phyloP scores from a whole-genome alignment of 371 early-diverging fungal species.

The Actinomucor elegans region DNA sequence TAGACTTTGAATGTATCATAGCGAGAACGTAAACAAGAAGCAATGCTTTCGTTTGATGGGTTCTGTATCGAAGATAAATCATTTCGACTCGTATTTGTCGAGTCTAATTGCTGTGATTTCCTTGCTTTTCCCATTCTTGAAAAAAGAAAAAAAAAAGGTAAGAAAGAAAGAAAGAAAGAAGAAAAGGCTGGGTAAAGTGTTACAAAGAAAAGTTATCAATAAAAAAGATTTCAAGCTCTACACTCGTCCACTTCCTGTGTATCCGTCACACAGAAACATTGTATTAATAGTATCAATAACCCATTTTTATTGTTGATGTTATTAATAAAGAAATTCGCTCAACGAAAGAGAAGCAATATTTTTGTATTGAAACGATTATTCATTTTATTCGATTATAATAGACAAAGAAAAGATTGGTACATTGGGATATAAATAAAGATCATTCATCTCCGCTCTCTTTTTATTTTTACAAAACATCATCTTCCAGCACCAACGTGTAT shows the following conservation, averaged over 20 bases:
- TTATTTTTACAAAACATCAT: no score
- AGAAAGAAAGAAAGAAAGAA: background rate
- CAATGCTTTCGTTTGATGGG: slow-evolving; percentile 42
- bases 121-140: slow-evolving; percentile 17
- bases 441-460: background rate
- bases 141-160: slow-evolving; percentile 2
- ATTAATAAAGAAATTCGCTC: background rate
- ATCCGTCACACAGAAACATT: slow-evolving; percentile 1
- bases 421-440: background rate
- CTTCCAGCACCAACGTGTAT: background rate
- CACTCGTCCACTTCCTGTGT: slow-evolving; percentile 3
- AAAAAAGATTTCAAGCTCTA: background rate
- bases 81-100: slow-evolving; percentile 1
- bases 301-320: slow-evolving; percentile 1
- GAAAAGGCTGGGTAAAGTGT: no score
- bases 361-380: no score
- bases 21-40: slow-evolving; percentile 43
- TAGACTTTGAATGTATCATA: slow-evolving; percentile 57
- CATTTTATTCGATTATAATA: background rate
- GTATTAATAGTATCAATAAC: slow-evolving; percentile 14
- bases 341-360: no score
- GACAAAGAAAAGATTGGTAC: background rate
- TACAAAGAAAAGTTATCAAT: slow-evolving; percentile 2
- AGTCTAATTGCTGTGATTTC: slow-evolving; percentile 6
- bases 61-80: slow-evolving; percentile 36